A percentile compares a stretch with the other conserved stretches of the same genome.
Conservation (phyloP, 176 grass and related monocot genomes). For the Eragrostis nindensis region DNA sequence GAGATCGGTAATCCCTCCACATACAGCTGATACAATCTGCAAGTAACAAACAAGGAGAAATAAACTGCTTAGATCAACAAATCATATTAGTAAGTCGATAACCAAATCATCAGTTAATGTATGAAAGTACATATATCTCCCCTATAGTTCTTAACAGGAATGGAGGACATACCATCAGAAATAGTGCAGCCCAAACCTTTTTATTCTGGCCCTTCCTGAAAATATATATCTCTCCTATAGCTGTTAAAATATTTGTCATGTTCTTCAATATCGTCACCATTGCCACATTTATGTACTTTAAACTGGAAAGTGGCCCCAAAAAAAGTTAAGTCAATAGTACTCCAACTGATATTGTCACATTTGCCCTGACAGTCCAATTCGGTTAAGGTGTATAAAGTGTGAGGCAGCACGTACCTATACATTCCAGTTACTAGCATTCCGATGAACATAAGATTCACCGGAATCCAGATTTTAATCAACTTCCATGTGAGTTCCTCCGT, state of each 20-base stretch:
- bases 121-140: slow-evolving; percentile 25
- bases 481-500: slow-evolving; percentile 83
- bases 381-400: slow-evolving; percentile 3
- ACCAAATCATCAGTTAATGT: not conserved
- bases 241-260: slow-evolving; percentile 89
- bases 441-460: slow-evolving; percentile 84
- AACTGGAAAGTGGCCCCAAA: slow-evolving; percentile 45
- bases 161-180: slow-evolving; percentile 65
- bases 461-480: slow-evolving; percentile 81
- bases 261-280: slow-evolving; percentile 95
- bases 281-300: slow-evolving; percentile 95
- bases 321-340: not conserved
- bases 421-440: slow-evolving; percentile 87
- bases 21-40: slow-evolving; percentile 78
- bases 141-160: too few relatives aligned
- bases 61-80: not conserved
- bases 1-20: slow-evolving; percentile 63
- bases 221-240: slow-evolving; percentile 77
- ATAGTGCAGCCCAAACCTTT: slow-evolving; percentile 85
- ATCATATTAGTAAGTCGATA: not conserved
- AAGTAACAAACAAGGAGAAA: not conserved
- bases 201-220: slow-evolving; percentile 78
- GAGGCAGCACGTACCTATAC: slow-evolving; percentile 63
- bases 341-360: too few relatives aligned
- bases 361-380: too few relatives aligned